Evolutionary conservation across 75 land plant species (phyloP), one percentile per base, ranked within the genome.

Genomic region (Picea glauca): DNA sequence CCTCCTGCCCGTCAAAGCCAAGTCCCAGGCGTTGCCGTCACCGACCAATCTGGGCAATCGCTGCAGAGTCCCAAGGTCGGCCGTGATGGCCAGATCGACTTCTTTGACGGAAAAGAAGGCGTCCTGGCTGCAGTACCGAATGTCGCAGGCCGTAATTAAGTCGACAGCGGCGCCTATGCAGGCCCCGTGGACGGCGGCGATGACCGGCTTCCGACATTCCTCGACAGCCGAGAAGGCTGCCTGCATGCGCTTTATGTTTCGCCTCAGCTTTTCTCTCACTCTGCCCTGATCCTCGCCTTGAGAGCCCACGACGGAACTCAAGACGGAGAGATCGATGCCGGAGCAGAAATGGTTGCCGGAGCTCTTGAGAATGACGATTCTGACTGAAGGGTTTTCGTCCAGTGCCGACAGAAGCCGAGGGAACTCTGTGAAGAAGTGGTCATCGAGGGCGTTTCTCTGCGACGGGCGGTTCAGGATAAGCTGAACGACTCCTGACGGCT

Each of bases 81-180:
- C 96, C 1, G 86, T 76, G 74, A 98, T 90, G 72, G 82, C 99
- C 62, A 95, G 68, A 61, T 98, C 96, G 13, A 98, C 98, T 81
- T 98, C 99, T 83, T 93, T 98, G 23, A 98, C 94, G 40, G 80
- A 81, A 60, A 98, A 98, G 62, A 75, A 77, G 1, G 94, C 92
- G 33, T 84, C 89, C 70, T 83, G 63, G 6, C 81, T 80, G 84
- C 98, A 93, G 75, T 84, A 91, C 85, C 99, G 80, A 6, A 94
- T 59, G 77, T 96, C 99, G 78, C 96, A 98, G 5, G 99, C 96
- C 8, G 92, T 79, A 38, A 90, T 85, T 21, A 98, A 72, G 76
- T 98, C 98, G 12, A 98, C 76, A 23, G 91, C 98, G 3, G 82
- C 99, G 30, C 99, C 98, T 21, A 98, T 87, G 76, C 99, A 98